These are phyloP conservation scores for Larix kaempferi DNA, from an alignment of 75 land plant genomes.

Conservation along the genomic window DNA sequence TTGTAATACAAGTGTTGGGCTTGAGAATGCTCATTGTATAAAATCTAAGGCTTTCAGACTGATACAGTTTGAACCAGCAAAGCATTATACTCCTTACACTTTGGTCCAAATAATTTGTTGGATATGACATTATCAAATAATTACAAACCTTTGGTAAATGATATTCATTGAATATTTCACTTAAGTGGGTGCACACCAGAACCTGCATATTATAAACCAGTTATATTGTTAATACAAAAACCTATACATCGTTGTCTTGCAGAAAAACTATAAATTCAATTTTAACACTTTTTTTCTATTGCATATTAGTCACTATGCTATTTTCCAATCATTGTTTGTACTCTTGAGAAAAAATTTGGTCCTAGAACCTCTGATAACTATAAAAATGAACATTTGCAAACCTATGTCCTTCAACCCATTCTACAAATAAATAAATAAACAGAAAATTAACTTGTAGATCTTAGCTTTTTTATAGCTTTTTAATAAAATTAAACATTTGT, in stretches of 20 bases:
- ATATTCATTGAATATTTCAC: slow-evolving; percentile 68
- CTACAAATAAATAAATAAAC: no score
- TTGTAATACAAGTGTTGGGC: slow-evolving; percentile 28
- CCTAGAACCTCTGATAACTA: no score
- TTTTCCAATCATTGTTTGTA: no score
- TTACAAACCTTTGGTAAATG: slow-evolving; percentile 57
- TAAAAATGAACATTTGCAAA: no score
- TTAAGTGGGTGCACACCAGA: slow-evolving; percentile 85
- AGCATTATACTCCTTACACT: not conserved
- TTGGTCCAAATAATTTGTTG: slow-evolving; percentile 4
- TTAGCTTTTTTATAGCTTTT: not conserved
- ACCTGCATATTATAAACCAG: slow-evolving; percentile 46
- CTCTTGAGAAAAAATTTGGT: no score
- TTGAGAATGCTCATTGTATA: slow-evolving; percentile 87
- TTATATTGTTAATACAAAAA: not conserved
- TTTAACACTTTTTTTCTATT: not conserved
- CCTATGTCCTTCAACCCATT: no score
- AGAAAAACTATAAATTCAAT: slow-evolving; percentile 1
- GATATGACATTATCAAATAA: not conserved
- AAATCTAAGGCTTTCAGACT: slow-evolving; percentile 68
- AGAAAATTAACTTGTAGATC: no score
- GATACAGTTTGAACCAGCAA: slow-evolving; percentile 11
- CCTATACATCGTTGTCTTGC: not conserved
- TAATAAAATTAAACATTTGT: not conserved
- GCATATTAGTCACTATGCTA: not conserved